Conservation (phyloP, 192 early-diverging fungal species). For the Pilobolus umbonatus region DNA sequence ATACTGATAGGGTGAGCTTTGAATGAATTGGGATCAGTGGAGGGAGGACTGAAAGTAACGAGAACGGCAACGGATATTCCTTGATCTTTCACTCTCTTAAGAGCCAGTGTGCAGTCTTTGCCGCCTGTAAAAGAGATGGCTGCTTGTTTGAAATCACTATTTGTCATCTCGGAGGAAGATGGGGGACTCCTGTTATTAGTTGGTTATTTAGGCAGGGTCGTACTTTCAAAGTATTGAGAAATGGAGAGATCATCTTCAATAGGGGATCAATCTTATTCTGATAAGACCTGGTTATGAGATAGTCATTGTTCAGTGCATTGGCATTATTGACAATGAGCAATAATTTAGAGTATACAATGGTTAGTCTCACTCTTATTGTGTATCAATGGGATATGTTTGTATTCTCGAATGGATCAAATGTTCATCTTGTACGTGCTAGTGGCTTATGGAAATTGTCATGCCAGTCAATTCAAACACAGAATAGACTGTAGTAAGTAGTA, state of each 20-base stretch:
- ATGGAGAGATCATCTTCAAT: not conserved
- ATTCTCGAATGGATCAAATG: too few relatives aligned
- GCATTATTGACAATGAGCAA: too few relatives aligned
- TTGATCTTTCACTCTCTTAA: constrained; percentile 37
- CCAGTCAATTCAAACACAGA: too few relatives aligned
- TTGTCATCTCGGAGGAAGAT: not conserved
- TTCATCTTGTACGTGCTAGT: too few relatives aligned
- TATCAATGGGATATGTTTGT: not conserved
- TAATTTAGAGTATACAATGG: too few relatives aligned
- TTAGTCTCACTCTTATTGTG: not conserved
- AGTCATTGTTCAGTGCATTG: too few relatives aligned
- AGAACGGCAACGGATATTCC: constrained; percentile 37
- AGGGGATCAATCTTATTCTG: not conserved
- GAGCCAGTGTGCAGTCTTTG: constrained; percentile 54
- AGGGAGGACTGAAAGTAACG: constrained; percentile 45
- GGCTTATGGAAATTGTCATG: too few relatives aligned
- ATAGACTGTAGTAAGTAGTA: too few relatives aligned
- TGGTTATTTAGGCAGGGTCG: too few relatives aligned
- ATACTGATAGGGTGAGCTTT: constrained; percentile 48
- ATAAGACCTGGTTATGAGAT: too few relatives aligned
- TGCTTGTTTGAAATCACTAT: constrained; percentile 8
- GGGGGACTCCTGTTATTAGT: not conserved
- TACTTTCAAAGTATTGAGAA: too few relatives aligned
- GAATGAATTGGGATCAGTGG: constrained; percentile 37
- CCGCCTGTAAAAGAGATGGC: constrained; percentile 60